Conservation (phyloP, 768 basidiomycete species). For the Pulveroboletus frians region DNA sequence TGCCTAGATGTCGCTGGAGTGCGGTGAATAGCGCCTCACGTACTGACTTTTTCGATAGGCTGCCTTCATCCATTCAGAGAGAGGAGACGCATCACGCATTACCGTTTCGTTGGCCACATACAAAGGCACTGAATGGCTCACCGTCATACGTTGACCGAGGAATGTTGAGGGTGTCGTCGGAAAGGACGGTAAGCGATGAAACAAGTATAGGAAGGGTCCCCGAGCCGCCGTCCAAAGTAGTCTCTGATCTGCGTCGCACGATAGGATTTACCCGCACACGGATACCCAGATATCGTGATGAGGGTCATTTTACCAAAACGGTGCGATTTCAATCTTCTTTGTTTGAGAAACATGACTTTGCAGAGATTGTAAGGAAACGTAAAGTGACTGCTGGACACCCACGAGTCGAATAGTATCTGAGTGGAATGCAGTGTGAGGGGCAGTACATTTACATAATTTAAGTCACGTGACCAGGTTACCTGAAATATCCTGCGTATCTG, state of each 20-base stretch:
- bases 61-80: slow-evolving; percentile 41
- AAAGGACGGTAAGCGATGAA: slow-evolving; percentile 32
- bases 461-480: too few relatives aligned
- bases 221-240: slow-evolving; percentile 50
- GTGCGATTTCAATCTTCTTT: too few relatives aligned
- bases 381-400: too few relatives aligned
- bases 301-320: slow-evolving; percentile 66
- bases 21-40: slow-evolving; percentile 80
- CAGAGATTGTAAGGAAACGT: too few relatives aligned
- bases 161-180: slow-evolving; percentile 59
- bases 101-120: background rate
- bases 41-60: slow-evolving; percentile 81
- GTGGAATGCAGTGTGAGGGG: too few relatives aligned
- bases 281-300: slow-evolving; percentile 84
- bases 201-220: slow-evolving; percentile 47
- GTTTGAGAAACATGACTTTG: too few relatives aligned
- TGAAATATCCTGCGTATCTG: background rate
- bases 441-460: too few relatives aligned
- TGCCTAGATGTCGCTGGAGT: slow-evolving; percentile 66
- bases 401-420: too few relatives aligned
- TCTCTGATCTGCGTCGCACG: slow-evolving; percentile 59
- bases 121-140: slow-evolving; percentile 29
- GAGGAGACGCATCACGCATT: background rate
- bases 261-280: slow-evolving; percentile 80
- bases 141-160: slow-evolving; percentile 68